These are phyloP conservation scores for Cadophora sp. DNA, from an alignment of 2,329 filamentous ascomycete genomes.

Conservation along the genomic window DNA sequence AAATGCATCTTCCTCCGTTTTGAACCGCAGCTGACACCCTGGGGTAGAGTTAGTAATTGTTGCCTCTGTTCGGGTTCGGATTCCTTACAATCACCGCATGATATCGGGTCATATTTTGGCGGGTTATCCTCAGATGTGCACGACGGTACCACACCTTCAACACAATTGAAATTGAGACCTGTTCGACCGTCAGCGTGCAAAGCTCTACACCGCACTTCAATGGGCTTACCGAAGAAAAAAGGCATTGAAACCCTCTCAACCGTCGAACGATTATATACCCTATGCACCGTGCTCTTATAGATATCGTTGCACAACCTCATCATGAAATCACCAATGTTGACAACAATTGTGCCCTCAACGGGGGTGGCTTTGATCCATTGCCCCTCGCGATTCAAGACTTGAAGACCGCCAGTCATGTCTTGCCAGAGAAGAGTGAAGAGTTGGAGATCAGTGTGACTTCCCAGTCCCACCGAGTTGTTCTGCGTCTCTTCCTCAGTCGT, in stretches of 20 bases:
- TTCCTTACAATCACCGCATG: conserved; percentile 52
- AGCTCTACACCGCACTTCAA: background rate
- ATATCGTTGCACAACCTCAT: conserved; percentile 57
- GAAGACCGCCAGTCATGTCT: conserved; percentile 51
- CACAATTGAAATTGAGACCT: conserved; percentile 50
- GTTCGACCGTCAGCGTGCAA: background rate
- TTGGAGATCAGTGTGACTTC: conserved; percentile 56
- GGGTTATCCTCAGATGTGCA: conserved; percentile 54
- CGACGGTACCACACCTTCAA: conserved; percentile 55
- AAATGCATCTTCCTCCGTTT: conserved; percentile 38
- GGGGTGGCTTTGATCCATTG: conserved; percentile 53
- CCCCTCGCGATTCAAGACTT: conserved; percentile 50
- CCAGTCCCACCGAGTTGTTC: conserved; percentile 49
- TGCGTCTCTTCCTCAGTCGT: conserved; percentile 44
- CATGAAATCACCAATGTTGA: conserved; percentile 60
- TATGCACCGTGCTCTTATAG: conserved; percentile 58
- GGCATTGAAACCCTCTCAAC: conserved; percentile 59
- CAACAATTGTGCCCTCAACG: conserved; percentile 54
- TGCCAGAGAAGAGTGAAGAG: conserved; percentile 58
- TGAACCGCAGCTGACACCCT: conserved; percentile 44
- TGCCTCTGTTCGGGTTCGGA: background rate
- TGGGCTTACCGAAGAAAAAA: conserved; percentile 58
- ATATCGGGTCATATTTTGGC: conserved; percentile 57
- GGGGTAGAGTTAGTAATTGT: conserved; percentile 15
- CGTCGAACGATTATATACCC: conserved; percentile 52